Percentiles rank a stretch among this genome's conserved stretches.
phyloP scores from a whole-genome alignment of 768 basidiomycete species.

The Galerina marginata region DNA sequence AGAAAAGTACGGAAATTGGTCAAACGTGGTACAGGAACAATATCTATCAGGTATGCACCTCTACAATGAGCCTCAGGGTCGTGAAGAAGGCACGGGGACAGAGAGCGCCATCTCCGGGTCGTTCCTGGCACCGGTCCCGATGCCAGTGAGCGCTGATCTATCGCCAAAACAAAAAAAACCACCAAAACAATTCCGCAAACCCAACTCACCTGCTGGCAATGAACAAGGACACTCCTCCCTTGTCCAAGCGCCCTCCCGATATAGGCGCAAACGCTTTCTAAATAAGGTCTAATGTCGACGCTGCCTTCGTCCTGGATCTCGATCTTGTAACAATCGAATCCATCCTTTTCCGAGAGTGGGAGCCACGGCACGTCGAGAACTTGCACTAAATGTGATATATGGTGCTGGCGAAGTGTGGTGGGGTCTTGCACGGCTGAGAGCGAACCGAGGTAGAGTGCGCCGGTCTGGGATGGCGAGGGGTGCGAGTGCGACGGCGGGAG shows the following conservation, averaged over 20 bases:
- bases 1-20: background rate
- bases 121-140: background rate
- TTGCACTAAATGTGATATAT: slow-evolving; percentile 66
- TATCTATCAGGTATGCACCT: too few species aligned
- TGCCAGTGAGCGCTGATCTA: background rate
- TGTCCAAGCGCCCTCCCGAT: slow-evolving; percentile 65
- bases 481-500: slow-evolving; percentile 22
- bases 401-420: slow-evolving; percentile 52
- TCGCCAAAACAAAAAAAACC: slow-evolving; percentile 1
- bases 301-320: slow-evolving; percentile 66
- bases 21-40: too few species aligned
- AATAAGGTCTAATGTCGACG: slow-evolving; percentile 69
- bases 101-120: too few species aligned
- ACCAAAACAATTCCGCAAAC: background rate
- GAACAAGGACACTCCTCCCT: slow-evolving; percentile 74
- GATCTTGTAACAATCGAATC: slow-evolving; percentile 64
- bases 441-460: slow-evolving; percentile 74
- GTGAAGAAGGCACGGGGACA: too few species aligned
- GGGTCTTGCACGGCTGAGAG: slow-evolving; percentile 63
- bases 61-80: too few species aligned
- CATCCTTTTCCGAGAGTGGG: slow-evolving; percentile 52
- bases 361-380: slow-evolving; percentile 72
- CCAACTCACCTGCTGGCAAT: slow-evolving; percentile 76
- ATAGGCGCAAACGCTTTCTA: slow-evolving; percentile 70
- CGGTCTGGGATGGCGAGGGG: slow-evolving; percentile 34